Base-by-base conservation (phyloP, 1,284 basidiomycete genomes). In the Trametes versicolor region DNA sequence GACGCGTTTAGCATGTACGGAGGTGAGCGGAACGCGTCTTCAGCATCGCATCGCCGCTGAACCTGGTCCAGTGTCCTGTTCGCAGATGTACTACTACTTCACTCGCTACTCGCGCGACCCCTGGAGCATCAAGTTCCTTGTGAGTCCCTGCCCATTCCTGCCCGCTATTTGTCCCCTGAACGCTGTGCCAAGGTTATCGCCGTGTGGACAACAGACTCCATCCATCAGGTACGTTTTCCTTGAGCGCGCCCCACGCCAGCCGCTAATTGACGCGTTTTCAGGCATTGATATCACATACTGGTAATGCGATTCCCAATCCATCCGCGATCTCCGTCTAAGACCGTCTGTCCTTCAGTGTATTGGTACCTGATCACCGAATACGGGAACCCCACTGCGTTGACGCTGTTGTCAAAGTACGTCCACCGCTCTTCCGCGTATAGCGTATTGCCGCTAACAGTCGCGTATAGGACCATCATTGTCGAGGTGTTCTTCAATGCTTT, bases 51-150 rank as follows among this genome's bases (percentile, higher is more conserved):
- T 13, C 36, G 13, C 34, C 13, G 48, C 47, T 54, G 12, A 65
- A 17, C n/a, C 21, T 25, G 13, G 27, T 67, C 43, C 52, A 88
- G 87, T 86, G 27, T 85, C 86, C 4, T 80, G 82, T 58, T 76
- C 86, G 34, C 87, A 89, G 72, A 80, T 83, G 4, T 87, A 80
- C 78, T 87, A 82, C 67, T 89, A 88, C 70, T 89, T 75, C 62
- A 77, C 74, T 12, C 79, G 81, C 62, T 86, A 87, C 72, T 81
- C 82, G 60, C 78, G 81, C 78, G 84, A 86, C 70, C 76, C 78
- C 60, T 83, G 81, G 81, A 80, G 81, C 68, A 82, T 85, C 72
- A 85, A 83, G 73, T 63, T 74, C 8, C 77, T 86, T 48, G 85
- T 85, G 65, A 58, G 79, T 66, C 17, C 25, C 43, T 29, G 1